These are phyloP conservation scores for Stenogyne calaminthoides DNA, from an alignment of 305 asterid species.

Conservation along the genomic window DNA sequence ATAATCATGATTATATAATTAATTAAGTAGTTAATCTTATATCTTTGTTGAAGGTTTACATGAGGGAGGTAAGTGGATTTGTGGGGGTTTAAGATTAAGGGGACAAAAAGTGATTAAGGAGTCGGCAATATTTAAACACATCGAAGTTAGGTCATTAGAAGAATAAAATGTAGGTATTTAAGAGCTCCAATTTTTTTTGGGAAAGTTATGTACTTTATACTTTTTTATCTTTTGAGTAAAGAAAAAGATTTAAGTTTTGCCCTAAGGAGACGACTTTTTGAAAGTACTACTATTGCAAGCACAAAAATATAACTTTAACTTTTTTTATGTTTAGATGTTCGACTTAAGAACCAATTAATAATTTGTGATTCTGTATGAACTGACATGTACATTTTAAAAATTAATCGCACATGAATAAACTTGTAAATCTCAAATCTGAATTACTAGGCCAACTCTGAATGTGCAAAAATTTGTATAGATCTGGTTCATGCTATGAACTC, in stretches of 20 bases:
- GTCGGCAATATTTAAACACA: constrained; percentile 27
- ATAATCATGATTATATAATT: background rate
- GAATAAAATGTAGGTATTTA: constrained; percentile 11
- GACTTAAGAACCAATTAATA: too few relatives aligned
- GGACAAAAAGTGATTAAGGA: constrained; percentile 35
- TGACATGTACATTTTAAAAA: too few relatives aligned
- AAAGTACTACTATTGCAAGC: background rate
- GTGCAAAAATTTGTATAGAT: too few relatives aligned
- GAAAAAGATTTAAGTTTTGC: constrained; percentile 23
- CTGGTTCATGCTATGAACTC: too few relatives aligned
- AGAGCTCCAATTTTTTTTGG: constrained; percentile 29
- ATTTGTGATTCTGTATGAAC: too few relatives aligned
- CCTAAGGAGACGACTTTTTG: constrained; percentile 5
- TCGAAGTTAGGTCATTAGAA: constrained; percentile 2
- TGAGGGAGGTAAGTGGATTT: constrained; percentile 14
- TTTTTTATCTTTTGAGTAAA: constrained; percentile 17
- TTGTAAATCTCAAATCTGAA: too few relatives aligned
- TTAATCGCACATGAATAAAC: too few relatives aligned
- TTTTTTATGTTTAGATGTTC: too few relatives aligned
- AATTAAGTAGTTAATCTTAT: background rate
- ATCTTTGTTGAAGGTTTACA: background rate
- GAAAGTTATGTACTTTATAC: constrained; percentile 30
- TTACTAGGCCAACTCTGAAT: too few relatives aligned
- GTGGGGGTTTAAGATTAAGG: constrained; percentile 28
- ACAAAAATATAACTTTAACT: too few relatives aligned